These are phyloP conservation scores for Persicaria tinctoria DNA, from an alignment of 148 eudicot species.

Conservation along the genomic window DNA sequence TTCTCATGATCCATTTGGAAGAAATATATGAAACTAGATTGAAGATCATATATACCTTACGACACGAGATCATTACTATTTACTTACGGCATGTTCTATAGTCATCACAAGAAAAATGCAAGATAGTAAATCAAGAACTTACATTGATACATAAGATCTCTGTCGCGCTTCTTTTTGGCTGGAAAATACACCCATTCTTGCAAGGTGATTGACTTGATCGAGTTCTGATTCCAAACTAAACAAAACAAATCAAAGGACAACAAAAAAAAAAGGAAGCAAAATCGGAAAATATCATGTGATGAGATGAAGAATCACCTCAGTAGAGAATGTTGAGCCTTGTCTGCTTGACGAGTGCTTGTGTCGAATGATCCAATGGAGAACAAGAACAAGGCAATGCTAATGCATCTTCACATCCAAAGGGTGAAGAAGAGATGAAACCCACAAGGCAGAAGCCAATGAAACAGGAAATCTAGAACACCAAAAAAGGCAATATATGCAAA, in stretches of 20 bases:
- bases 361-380: background rate
- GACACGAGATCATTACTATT: background rate
- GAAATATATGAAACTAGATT: background rate
- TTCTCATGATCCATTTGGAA: background rate
- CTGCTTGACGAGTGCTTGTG: too few species aligned
- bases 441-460: background rate
- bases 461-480: background rate
- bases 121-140: slow-evolving; percentile 14
- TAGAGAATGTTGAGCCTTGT: too few species aligned
- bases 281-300: background rate
- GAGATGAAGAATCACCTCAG: background rate
- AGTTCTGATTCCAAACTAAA: background rate
- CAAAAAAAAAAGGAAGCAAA: background rate
- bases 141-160: slow-evolving; percentile 39
- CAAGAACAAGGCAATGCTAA: background rate
- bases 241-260: background rate
- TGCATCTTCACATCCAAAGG: background rate
- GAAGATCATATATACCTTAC: background rate
- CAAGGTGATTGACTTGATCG: background rate
- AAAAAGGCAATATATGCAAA: background rate
- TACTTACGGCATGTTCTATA: too few species aligned
- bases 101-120: background rate
- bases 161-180: slow-evolving; percentile 34
- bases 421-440: background rate
- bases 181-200: slow-evolving; percentile 26